Conservation (phyloP, 257 asterid genomes). For the Fraxinus anomala region DNA sequence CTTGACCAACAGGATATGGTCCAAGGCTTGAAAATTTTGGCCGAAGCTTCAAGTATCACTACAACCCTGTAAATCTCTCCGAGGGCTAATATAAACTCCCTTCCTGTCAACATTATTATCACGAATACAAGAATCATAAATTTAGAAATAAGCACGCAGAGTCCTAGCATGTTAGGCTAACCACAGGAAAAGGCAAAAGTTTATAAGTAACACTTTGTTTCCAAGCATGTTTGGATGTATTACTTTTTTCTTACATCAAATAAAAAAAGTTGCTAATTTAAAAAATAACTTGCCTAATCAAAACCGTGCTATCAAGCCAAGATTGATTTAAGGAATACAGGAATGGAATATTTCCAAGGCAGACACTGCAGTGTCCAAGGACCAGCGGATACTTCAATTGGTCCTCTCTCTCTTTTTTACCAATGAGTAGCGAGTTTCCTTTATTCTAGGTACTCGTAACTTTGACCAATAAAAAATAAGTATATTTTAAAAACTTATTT, state of each 20-base stretch:
- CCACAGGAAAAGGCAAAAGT: neutral
- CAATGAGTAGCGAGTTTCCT: neutral
- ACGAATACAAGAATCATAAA: conserved; percentile 10
- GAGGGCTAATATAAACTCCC: conserved; percentile 54
- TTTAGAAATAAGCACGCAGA: neutral
- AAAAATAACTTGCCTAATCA: neutral
- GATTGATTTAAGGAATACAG: neutral
- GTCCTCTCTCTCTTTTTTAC: neutral
- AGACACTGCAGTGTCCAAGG: neutral
- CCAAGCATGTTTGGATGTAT: neutral
- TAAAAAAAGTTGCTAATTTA: neutral
- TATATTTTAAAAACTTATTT: neutral
- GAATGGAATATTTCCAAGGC: neutral
- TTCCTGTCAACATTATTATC: conserved; percentile 51
- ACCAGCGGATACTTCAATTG: neutral
- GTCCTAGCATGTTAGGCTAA: neutral
- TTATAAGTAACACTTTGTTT: neutral
- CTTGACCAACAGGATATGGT: conserved; percentile 42
- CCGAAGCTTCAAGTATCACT: conserved; percentile 64
- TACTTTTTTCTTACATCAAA: neutral
- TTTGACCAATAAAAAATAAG: neutral
- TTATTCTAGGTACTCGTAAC: too few relatives aligned
- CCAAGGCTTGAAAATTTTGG: conserved; percentile 79
- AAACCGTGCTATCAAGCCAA: neutral
- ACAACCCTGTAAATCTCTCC: conserved; percentile 84